phyloP scores from a whole-genome alignment of 2,329 filamentous ascomycete species.

The Hymenoscyphus linearis region DNA sequence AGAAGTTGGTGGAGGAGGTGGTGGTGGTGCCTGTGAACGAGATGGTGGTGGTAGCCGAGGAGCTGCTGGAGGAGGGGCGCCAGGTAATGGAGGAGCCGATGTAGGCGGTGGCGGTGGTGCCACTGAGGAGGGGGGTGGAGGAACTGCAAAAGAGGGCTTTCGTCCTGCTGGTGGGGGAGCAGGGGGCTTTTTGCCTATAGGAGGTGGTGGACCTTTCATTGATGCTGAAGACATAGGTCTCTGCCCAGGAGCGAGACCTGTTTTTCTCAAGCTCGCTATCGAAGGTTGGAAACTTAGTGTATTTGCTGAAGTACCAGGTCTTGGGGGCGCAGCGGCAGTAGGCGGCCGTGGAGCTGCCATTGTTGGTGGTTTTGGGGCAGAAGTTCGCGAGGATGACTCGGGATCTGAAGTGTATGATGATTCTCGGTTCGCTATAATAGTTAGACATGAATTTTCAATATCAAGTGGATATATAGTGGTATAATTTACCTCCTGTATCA shows the following conservation, averaged over 20 bases:
- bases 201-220: conserved; percentile 67
- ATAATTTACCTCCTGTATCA: conserved; percentile 58
- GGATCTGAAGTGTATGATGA: conserved; percentile 77
- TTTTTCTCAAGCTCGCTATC: conserved; percentile 57
- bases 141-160: conserved; percentile 45
- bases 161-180: conserved; percentile 55
- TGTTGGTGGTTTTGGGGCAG: conserved; percentile 52
- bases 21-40: conserved; percentile 32
- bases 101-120: conserved; percentile 34
- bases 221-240: conserved; percentile 58
- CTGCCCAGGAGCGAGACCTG: conserved; percentile 41
- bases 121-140: conserved; percentile 34
- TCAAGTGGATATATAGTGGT: background rate
- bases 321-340: conserved; percentile 52
- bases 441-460: conserved; percentile 18
- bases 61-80: background rate
- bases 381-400: conserved; percentile 54
- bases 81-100: conserved; percentile 33
- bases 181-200: conserved; percentile 70
- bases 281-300: conserved; percentile 47
- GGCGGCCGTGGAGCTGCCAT: conserved; percentile 54
- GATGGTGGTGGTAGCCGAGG: conserved; percentile 30
- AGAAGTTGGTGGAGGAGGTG: conserved; percentile 35
- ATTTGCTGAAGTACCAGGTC: conserved; percentile 43
- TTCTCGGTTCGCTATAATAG: conserved; percentile 51